These are phyloP conservation scores for Nitzschia putrida DNA, from an alignment of 108 stramenopile species.

Conservation along the genomic window DNA sequence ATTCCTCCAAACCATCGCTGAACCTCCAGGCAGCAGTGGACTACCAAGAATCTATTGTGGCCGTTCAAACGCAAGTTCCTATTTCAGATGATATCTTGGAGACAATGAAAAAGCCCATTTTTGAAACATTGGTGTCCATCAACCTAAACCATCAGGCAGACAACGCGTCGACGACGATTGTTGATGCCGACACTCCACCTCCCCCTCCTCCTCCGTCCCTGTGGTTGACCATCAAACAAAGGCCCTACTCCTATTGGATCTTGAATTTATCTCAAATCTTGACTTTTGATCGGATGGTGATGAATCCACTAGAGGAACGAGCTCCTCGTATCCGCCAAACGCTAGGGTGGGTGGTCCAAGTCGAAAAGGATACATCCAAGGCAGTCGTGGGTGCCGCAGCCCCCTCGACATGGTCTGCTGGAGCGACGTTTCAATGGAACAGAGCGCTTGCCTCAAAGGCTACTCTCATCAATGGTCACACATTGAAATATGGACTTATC, in stretches of 20 bases:
- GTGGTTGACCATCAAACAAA: constrained; percentile 39
- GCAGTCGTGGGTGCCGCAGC: not conserved
- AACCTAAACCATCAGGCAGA: not conserved
- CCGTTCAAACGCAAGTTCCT: constrained; percentile 20
- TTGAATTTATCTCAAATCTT: constrained; percentile 36
- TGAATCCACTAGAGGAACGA: constrained; percentile 37
- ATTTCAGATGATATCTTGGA: not conserved
- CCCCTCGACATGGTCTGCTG: constrained; percentile 20
- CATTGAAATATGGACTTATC: constrained; percentile 22
- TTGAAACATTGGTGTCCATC: constrained; percentile 2
- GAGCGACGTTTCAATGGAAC: constrained; percentile 34
- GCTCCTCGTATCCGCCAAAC: constrained; percentile 35
- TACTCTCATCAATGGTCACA: constrained; percentile 11
- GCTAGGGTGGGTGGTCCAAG: constrained; percentile 34
- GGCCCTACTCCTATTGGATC: constrained; percentile 9
- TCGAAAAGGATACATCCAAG: constrained; percentile 18
- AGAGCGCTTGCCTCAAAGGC: constrained; percentile 28
- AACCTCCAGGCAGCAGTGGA: constrained; percentile 31
- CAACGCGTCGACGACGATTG: not conserved
- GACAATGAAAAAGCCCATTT: not conserved
- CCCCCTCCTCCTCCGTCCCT: constrained; percentile 11
- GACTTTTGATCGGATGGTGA: constrained; percentile 34
- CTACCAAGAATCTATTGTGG: constrained; percentile 32
- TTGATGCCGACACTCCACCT: not conserved
- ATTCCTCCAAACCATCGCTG: not conserved